Percentiles rank a stretch among this genome's conserved stretches.
phyloP scores from a whole-genome alignment of 2,329 filamentous ascomycete species.

The Elsinoe australis region DNA sequence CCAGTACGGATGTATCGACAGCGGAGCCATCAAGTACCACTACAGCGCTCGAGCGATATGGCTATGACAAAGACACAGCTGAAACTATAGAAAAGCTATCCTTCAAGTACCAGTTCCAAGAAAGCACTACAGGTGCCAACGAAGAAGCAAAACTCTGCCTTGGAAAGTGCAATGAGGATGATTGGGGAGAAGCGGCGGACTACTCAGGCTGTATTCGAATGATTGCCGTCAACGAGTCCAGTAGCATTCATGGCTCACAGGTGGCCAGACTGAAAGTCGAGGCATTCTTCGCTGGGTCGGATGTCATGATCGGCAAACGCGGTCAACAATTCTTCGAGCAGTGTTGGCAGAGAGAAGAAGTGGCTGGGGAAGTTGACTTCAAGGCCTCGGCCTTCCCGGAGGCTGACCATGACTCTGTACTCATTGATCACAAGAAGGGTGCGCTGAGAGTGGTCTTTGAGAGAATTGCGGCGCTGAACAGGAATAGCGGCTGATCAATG shows the following conservation, averaged over 20 bases:
- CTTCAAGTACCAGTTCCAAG: slow-evolving; percentile 25
- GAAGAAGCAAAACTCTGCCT: slow-evolving; percentile 35
- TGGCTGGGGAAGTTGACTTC: slow-evolving; percentile 31
- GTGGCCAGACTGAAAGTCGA: slow-evolving; percentile 25
- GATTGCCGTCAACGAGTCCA: slow-evolving; percentile 19
- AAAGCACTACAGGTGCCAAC: slow-evolving; percentile 30
- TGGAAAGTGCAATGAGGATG: slow-evolving; percentile 26
- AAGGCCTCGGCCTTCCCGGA: slow-evolving; percentile 25
- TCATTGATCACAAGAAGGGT: slow-evolving; percentile 5
- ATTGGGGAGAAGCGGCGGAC: slow-evolving; percentile 33
- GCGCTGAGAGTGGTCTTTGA: slow-evolving; percentile 9
- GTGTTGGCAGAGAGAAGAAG: slow-evolving; percentile 32
- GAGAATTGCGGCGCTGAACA: not conserved
- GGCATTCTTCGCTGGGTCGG: slow-evolving; percentile 34
- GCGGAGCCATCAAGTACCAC: slow-evolving; percentile 15
- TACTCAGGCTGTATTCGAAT: slow-evolving; percentile 27
- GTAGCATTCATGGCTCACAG: not conserved
- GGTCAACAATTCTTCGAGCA: slow-evolving; percentile 39
- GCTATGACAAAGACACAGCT: slow-evolving; percentile 23
- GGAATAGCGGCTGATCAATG: no score
- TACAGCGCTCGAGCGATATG: slow-evolving; percentile 24
- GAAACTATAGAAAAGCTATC: slow-evolving; percentile 22
- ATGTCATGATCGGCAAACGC: slow-evolving; percentile 37
- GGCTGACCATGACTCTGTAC: slow-evolving; percentile 36
- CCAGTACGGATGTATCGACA: not conserved